These are phyloP conservation scores for Neofusicoccum sp. DNA, from an alignment of 2,329 filamentous ascomycete genomes.

Conservation along the genomic window DNA sequence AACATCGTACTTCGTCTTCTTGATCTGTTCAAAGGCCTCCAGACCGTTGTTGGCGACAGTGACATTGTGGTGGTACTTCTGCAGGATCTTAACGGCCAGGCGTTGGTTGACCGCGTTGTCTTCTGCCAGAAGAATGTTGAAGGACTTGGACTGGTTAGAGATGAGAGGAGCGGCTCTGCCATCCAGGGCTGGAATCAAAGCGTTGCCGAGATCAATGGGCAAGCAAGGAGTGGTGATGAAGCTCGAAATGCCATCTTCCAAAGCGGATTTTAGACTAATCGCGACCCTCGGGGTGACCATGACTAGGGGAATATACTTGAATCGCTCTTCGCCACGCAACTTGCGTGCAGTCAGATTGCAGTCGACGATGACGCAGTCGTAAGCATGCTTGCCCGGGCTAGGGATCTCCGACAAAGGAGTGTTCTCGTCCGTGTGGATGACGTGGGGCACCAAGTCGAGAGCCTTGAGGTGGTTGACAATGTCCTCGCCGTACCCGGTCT, in stretches of 20 bases:
- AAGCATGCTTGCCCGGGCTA: conserved; percentile 58
- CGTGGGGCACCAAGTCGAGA: conserved; percentile 78
- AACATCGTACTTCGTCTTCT: conserved; percentile 90
- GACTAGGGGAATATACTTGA: conserved; percentile 97
- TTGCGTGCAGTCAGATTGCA: conserved; percentile 87
- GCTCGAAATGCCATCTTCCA: conserved; percentile 95
- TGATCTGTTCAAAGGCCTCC: conserved; percentile 90
- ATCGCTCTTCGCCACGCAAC: conserved; percentile 84
- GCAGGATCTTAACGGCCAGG: conserved; percentile 91
- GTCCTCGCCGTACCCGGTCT: conserved; percentile 74
- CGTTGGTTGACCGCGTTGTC: conserved; percentile 98
- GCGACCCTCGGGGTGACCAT: conserved; percentile 86
- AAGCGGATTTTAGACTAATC: conserved; percentile 87
- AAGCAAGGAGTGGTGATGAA: conserved; percentile 98
- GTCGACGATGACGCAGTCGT: conserved; percentile 95
- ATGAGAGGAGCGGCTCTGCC: conserved; percentile 88
- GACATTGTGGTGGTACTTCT: conserved; percentile 92
- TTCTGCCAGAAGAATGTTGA: conserved; percentile 92
- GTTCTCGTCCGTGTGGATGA: conserved; percentile 77
- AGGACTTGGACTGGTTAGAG: conserved; percentile 91
- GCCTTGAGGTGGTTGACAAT: conserved; percentile 77
- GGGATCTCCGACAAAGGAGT: conserved; percentile 53
- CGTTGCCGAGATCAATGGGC: conserved; percentile 91
- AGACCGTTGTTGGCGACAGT: conserved; percentile 94
- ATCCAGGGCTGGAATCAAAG: conserved; percentile 92